Evolutionary conservation across 2,329 filamentous ascomycete species (phyloP), one percentile per base, ranked within the genome.

Genomic region (Pseudocercospora eumusae): DNA sequence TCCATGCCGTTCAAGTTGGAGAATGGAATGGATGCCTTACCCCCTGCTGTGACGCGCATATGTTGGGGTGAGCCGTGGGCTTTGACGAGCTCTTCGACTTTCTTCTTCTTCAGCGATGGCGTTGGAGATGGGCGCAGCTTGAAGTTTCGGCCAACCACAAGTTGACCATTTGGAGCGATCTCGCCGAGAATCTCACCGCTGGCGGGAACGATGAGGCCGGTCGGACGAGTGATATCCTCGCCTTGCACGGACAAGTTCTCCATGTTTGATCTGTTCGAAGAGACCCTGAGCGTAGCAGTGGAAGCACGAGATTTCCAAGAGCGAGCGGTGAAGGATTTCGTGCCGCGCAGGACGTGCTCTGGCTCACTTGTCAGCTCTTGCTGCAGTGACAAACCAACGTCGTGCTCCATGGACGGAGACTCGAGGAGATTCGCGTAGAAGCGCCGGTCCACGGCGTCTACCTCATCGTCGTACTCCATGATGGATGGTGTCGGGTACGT

Each of bases 41-140:
- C 81, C 42, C 81, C 81, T 64, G 81, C 81, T 54, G 81, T 83
- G 47, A 83, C 81, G 60, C 81, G 78, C 59, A 82, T 72, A 61
- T 80, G 79, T 21, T 78, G 79, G 36, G 81, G 81, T 40, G 80
- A 82, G 58, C 80, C 80, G 73, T 83, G 81, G 63, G 80, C 77
- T 65, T 82, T 81, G 69, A 82, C 77, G 45, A 83, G 76, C 45
- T 75, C 76, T 67, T 82, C 80, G 11, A 77, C 79, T 64, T 81
- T 81, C 57, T 78, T 78, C 45, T 78, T 77, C 71, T 82, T 82
- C 69, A 82, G 70, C 1, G 81, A 82, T 11, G 80, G 80, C 1
- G 80, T 80, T 13, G 81, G 81, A 2, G 81, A 82, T 5, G 76
- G 77, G 31, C 74, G 69, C 20, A 65, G 63, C 28, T 65, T 68